Evolutionary conservation across 441 rosid species (phyloP), one percentile per base, ranked within the genome.

Genomic region (Arabidopsis lyrata): DNA sequence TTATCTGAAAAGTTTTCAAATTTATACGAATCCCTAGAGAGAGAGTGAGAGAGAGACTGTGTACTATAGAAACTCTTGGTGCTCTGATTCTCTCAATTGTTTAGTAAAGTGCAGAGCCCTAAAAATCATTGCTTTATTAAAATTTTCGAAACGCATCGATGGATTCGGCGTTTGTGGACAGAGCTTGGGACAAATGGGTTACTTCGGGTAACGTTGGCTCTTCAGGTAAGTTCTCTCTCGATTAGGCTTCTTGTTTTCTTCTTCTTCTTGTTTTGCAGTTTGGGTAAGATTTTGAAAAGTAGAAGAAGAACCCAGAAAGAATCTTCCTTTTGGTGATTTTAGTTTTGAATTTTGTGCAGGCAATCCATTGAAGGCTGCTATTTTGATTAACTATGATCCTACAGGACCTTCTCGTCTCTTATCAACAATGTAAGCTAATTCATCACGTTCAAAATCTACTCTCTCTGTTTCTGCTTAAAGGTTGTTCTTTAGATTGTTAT

Each of bases 131-230:
- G 35, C 63, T 61, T 62, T 32, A 60, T 2, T 13, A 3, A 11
- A 65, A 8, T 32, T 31, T 47, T 55, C 35, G 24, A 44, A 36
- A 54, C 59, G 4, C 4, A 48, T 22, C 56, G 57, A 82, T 80
- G 86, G 86, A 94, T 62, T 90, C 88, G 87, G 78, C 67, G 61
- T 86, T 81, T 70, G 84, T 87, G 15, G 82, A 81, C 60, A 88
- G 68, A 83, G 74, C 87, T 67, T 91, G 96, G 98, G 89, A 88
- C n/a, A 87, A 88, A 81, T 91, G 97, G 98, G 85, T 86, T 68
- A 75, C 88, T 70, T 73, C 90, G 20, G 12, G 68, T 74, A 82
- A 79, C 34, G 66, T 94, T 72, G 91, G 92, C 32, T 83, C 90
- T 68, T 77, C 88, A 3, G 93, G 94, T 86, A 35, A 65, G 68